Conservation (phyloP, 2,329 filamentous ascomycete species). For the Penicillium sp. region DNA sequence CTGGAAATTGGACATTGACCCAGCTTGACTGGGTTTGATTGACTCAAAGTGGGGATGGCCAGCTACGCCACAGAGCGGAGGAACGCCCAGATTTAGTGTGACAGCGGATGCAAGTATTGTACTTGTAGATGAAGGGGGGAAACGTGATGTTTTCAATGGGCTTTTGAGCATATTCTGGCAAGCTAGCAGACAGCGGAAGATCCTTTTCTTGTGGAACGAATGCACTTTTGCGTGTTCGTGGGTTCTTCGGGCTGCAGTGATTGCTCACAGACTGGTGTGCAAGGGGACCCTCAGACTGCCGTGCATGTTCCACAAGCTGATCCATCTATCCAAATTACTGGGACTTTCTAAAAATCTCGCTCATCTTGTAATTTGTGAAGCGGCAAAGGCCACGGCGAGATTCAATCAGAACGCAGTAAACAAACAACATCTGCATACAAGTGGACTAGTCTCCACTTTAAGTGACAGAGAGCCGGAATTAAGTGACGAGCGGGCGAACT, state of each 20-base stretch:
- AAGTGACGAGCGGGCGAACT: neutral
- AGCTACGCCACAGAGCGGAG: neutral
- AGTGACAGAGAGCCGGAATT: neutral
- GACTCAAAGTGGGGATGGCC: neutral
- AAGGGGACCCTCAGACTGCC: too few species aligned
- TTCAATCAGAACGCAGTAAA: neutral
- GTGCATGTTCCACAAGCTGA: too few species aligned
- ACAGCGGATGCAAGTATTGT: neutral
- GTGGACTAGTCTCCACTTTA: neutral
- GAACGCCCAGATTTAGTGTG: neutral
- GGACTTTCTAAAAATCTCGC: too few species aligned
- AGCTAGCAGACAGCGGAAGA: too few species aligned
- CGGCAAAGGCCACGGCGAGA: neutral
- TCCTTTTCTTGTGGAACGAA: too few species aligned
- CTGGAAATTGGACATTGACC: neutral
- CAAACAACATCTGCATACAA: neutral
- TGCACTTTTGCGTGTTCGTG: too few species aligned
- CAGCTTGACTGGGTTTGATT: neutral
- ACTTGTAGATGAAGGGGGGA: neutral
- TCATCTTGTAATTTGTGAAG: too few species aligned
- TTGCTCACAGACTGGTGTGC: too few species aligned
- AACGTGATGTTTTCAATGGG: too few species aligned
- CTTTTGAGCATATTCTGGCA: too few species aligned
- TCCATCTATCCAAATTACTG: too few species aligned
- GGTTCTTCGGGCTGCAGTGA: too few species aligned